Evolutionary conservation across 192 early-diverging fungal genomes (phyloP).

Genomic region (Obelidium mucronatum): DNA sequence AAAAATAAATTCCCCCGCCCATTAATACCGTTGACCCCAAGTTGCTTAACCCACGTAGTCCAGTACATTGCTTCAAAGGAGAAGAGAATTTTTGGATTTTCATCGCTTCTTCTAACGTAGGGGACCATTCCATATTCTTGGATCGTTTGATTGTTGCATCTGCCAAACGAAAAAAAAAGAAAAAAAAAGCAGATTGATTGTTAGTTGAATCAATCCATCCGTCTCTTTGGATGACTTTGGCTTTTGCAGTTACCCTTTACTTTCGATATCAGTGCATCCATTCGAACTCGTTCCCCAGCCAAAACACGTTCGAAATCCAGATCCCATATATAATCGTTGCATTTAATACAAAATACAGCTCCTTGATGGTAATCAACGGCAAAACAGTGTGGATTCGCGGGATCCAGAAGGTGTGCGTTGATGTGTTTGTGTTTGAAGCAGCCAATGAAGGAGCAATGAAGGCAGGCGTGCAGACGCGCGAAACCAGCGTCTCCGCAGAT

Average conservation of each 20-base stretch:
- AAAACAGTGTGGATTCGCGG: conserved; percentile 26
- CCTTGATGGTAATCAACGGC: conserved; percentile 79
- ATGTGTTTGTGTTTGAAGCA: conserved; percentile 75
- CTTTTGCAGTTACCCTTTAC: conserved; percentile 62
- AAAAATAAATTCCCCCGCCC: not conserved
- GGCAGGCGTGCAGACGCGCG: conserved; percentile 74
- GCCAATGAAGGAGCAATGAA: conserved; percentile 82
- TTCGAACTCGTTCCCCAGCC: conserved; percentile 45
- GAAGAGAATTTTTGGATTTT: conserved; percentile 55
- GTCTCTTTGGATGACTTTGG: too few species aligned
- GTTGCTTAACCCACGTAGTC: conserved; percentile 88
- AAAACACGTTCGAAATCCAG: conserved; percentile 65
- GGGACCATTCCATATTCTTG: conserved; percentile 63
- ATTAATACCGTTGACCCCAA: conserved; percentile 80
- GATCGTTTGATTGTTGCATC: conserved; percentile 58
- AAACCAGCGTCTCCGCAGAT: conserved; percentile 27
- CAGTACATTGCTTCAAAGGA: conserved; percentile 48
- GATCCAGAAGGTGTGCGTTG: conserved; percentile 56
- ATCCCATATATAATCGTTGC: conserved; percentile 89
- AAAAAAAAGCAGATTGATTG: conserved; percentile 50
- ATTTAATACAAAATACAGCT: conserved; percentile 74
- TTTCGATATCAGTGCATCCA: conserved; percentile 55
- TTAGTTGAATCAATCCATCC: too few species aligned
- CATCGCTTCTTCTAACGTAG: conserved; percentile 60
- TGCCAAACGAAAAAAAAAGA: conserved; percentile 39